Base-by-base conservation (phyloP, 1,284 basidiomycete species). In the Leccinum huronense region DNA sequence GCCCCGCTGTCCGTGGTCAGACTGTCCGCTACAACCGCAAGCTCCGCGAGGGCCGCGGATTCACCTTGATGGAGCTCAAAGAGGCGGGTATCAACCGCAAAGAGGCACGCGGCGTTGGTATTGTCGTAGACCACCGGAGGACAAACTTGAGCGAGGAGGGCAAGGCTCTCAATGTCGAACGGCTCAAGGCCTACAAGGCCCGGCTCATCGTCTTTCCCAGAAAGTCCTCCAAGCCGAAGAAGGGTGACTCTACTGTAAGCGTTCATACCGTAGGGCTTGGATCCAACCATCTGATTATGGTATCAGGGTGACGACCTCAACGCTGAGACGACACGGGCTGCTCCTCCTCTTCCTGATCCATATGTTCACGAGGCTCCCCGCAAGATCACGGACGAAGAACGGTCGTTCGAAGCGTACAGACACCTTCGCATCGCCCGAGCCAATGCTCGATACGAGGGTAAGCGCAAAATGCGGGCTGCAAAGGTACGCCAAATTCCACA, bases 21-120 rank as follows among this genome's bases (percentile, higher is more conserved):
- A 98, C 97, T 66, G 86, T 98, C 75, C 94, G 95, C 75, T 99
- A 99, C 92, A 99, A 99, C 88, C 90, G 92, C 81, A 97, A 98
- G 83, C 79, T 99, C 76, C 94, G 97, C 72, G 94, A 96, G 80
- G 97, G 97, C 69, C 94, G 95, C 75, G 97, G 97, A 69, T 99
- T 99, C 86, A 97, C 97, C 70, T 80, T 94, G 63, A 87, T 88
- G 66, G 97, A 99, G 82, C 86, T 99, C 79, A 98, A 97, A 86
- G 94, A 93, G 77, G 97, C 97, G 69, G 97, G 97, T 66, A 87
- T 99, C 77, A 89, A 91, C 75, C 90, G 87, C 83, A 98, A 98
- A 84, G 90, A 95, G 82, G 97, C 97, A 54, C 87, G 89, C 68
- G 89, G 93, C 73, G 82, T 99, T 74, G 97, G 97, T 68, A 94